Evolutionary conservation across 2,329 filamentous ascomycete genomes (phyloP), one percentile per base, ranked within the genome.

Genomic region (Bisporella sp.): DNA sequence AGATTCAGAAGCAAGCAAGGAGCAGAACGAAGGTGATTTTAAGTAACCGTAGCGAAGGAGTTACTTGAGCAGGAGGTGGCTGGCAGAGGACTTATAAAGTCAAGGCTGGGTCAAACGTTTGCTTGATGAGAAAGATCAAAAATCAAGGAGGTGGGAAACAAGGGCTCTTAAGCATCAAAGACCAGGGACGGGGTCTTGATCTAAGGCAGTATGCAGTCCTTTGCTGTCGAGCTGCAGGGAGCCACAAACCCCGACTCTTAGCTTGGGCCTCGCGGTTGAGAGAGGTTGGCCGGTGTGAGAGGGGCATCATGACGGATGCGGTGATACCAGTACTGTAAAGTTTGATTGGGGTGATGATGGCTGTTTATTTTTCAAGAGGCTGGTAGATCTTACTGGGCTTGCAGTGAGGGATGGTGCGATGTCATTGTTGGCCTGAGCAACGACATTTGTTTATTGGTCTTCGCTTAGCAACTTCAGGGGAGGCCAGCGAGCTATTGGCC

Each of bases 41-140:
- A 62, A 64, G 58, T 62, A 71, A 72, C 70, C 68, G 64, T 71
- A 74, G 65, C 70, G 69, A 73, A 66, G 61, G 71, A 73, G 69
- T 69, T 69, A 68, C 66, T 61, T 57, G 47, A 55, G 51, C 45
- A 30, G 47, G 31, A 40, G 45, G 55, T 58, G 59, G 57, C 48
- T 59, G 57, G 54, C 54, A 42, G 47, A 43, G 28, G 43, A 49
- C 28, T 32, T 53, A 51, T 47, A 49, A 49, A 50, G 50, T 50
- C 51, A 56, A 57, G 59, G 61, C 56, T 61, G 59, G 55, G 58
- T 51, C 54, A 52, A 37, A n/a, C 8, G 35, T n/a, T 37, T 37
- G 35, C 8, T 8, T 37, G 35, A 8, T 9, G 35, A 33, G 47
- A 50, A 35, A 49, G 35, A 8, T 9, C 8, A 33, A 48, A 50